Base-by-base conservation (phyloP, 345 rosid species). In the Heritiera fomes region DNA sequence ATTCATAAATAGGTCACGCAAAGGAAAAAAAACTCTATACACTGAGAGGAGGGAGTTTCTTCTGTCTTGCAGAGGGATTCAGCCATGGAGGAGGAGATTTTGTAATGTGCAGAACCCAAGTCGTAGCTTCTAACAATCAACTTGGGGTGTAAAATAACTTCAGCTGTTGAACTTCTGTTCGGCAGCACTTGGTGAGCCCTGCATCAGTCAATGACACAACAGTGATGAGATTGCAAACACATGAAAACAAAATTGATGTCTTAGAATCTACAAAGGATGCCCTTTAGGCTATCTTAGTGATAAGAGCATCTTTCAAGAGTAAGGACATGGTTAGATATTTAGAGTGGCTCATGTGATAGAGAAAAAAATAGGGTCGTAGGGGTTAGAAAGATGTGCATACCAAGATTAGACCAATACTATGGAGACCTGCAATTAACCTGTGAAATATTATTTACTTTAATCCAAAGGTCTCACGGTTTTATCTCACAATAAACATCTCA, bases 171-270 rank as follows among this genome's bases (percentile, higher is more conserved):
- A 89, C 87, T 95, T 95, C 84, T 80, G 84, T 68, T 90, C 98
- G 1, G 88, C 58, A 43, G 86, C 71, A 86, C 98, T 92, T 64
- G 97, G 82, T 49, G 98, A 87, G 78, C 89, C 97, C 98, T 96
- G 97, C 88, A 86, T 60, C 18, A 66, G 79, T 53, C 69, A 79
- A 53, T 67, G 59, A 69, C 68, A 52, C 67, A 72, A 43, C 62
- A 72, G 70, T 76, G 59, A 78, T 7, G 63, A 67, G 47, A 43
- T 63, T 17, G 59, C 28, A 50, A 43, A 49, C 58, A 34, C 2
- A 61, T 49, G 52, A 40, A 72, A 71, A 53, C 58, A 53, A 53
- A 53, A 53, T 52, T 52, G 6, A 52, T 14, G 56, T 52, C 3
- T 52, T 13, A 13, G 56, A 52, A 12, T 52, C 56, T 52, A 52